Evolutionary conservation across 345 rosid species (phyloP), one percentile per base, ranked within the genome.

Genomic region (Melaleuca quinquenervia): DNA sequence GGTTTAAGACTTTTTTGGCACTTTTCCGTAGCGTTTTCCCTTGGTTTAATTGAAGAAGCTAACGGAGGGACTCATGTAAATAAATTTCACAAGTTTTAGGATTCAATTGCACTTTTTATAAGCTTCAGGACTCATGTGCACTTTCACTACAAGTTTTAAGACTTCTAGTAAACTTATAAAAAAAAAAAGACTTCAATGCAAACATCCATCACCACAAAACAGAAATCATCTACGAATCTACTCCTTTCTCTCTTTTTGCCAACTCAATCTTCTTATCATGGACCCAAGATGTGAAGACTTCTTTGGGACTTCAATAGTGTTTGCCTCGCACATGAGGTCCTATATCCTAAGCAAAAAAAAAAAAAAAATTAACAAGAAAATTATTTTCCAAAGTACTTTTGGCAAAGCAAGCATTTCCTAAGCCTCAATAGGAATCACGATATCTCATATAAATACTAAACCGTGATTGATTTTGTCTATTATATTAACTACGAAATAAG

Each of bases 271-370:
- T 20, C 45, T 64, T 9, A 16, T 32, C 45, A 64, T 7, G 78
- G 45, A 64, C n/a, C n/a, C n/a, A n/a, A n/a, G 11, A 74, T 89
- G 92, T 84, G 56, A 32, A 0, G 24, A 1, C 8, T 85, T 85
- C 82, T 88, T 83, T 52, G 3, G 26, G 14, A 52, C 29, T 3
- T 88, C 92, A 1, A 88, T 85, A n/a, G 18, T 11, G 5, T 91
- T 91, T 83, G 92, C 92, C 5, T 83, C 90, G 26, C 92, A 89
- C 41, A 44, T 89, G 52, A 8, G 14, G 21, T 48, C 32, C 24
- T 89, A 91, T 36, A n/a, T n/a, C n/a, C n/a, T n/a, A n/a, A n/a
- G n/a, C n/a, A n/a, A n/a, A n/a, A n/a, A n/a, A n/a, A n/a, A n/a
- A 58, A 16, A 58, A 58, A 58, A 58, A 29, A 58, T 12, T 58